These are phyloP conservation scores for Acacia crassicarpa DNA, from an alignment of 306 rosid species.

Conservation along the genomic window DNA sequence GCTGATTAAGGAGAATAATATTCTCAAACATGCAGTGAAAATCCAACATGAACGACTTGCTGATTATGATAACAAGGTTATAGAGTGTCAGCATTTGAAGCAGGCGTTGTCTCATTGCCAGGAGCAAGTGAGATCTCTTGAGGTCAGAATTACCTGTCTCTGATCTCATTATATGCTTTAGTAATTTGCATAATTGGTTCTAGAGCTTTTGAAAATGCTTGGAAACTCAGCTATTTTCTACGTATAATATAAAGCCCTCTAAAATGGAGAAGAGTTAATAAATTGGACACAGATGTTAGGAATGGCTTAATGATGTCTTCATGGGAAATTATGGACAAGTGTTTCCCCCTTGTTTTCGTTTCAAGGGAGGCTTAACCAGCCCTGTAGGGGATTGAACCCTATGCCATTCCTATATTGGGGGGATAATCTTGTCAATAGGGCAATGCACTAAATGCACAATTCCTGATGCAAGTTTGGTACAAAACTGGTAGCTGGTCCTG, in stretches of 20 bases:
- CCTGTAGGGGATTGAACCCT: neutral
- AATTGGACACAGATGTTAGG: neutral
- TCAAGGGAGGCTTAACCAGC: neutral
- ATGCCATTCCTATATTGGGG: neutral
- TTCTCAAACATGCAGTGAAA: conserved; percentile 77
- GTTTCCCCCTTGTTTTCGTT: neutral
- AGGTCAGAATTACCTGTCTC: conserved; percentile 57
- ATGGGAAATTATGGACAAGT: neutral
- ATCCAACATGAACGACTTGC: conserved; percentile 86
- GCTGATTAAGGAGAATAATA: conserved; percentile 69
- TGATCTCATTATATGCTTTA: neutral
- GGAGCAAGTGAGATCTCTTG: conserved; percentile 83
- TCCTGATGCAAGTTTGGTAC: neutral
- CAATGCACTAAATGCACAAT: neutral
- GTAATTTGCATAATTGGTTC: neutral
- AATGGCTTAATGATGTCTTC: too few species aligned
- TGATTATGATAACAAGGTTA: conserved; percentile 64
- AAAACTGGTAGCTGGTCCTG: neutral
- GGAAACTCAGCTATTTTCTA: neutral
- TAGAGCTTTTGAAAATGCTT: neutral
- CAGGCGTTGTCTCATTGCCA: conserved; percentile 82
- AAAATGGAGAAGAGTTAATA: neutral
- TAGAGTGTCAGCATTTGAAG: conserved; percentile 79
- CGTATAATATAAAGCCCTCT: neutral
- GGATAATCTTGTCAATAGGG: neutral